These are phyloP conservation scores for Erodium chrysanthum DNA, from an alignment of 441 rosid genomes.

Conservation along the genomic window DNA sequence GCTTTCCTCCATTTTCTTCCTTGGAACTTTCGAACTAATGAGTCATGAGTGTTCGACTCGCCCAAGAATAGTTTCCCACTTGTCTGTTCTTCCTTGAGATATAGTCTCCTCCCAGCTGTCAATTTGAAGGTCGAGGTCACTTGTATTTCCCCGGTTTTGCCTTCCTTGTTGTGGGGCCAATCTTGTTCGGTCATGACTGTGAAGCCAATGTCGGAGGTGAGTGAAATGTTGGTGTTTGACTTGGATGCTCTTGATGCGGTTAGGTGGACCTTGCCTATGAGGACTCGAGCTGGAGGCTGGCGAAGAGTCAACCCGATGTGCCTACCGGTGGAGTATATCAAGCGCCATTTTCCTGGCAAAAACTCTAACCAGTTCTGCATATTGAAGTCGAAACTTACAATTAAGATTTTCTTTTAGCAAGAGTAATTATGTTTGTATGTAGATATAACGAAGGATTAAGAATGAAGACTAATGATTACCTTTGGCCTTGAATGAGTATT, in stretches of 20 bases:
- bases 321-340: slow-evolving; percentile 71
- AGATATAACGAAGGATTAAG: neutral
- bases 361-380: slow-evolving; percentile 73
- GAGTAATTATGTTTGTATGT: neutral
- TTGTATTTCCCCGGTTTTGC: slow-evolving; percentile 48
- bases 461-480: slow-evolving; percentile 29
- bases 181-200: slow-evolving; percentile 41
- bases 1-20: slow-evolving; percentile 64
- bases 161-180: slow-evolving; percentile 75
- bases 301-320: slow-evolving; percentile 81
- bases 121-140: slow-evolving; percentile 47
- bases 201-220: slow-evolving; percentile 56
- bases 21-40: slow-evolving; percentile 42
- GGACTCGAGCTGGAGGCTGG: slow-evolving; percentile 56
- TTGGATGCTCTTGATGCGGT: slow-evolving; percentile 39
- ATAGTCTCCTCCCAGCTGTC: slow-evolving; percentile 55
- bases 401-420: neutral
- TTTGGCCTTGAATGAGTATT: slow-evolving; percentile 71
- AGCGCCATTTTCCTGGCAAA: slow-evolving; percentile 84
- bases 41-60: slow-evolving; percentile 33
- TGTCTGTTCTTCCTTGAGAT: slow-evolving; percentile 60
- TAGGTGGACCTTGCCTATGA: slow-evolving; percentile 56
- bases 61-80: slow-evolving; percentile 39
- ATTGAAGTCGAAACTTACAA: neutral
- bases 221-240: slow-evolving; percentile 28